Evolutionary conservation across 768 basidiomycete species (phyloP), one percentile per base, ranked within the genome.

Genomic region (Mycena leptocephala): DNA sequence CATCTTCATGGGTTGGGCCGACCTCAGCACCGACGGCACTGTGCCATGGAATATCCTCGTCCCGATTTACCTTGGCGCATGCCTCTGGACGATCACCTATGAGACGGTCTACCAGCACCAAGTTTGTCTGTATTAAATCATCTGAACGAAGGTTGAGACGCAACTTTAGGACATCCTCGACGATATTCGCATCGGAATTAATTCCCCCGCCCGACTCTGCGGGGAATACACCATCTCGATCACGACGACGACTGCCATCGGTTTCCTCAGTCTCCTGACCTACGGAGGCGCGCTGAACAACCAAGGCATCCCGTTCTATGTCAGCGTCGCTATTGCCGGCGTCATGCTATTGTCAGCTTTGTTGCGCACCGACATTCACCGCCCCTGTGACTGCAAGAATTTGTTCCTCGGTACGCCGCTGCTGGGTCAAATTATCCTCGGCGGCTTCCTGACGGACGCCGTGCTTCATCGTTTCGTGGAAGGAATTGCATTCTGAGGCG

Each of bases 121-220:
- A 78, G 83, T 84, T 77, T 53, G 39, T 51, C 13, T 30, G 20
- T 16, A 13, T 41, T 16, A 14, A 16, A 37, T 24, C 7, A n/a
- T 16, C 59, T n/a, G 35, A 24, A 4, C 1, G n/a, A 1, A 33
- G 3, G 5, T 13, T 37, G 6, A 35, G 61, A 41, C 6, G 61
- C 30, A 3, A 35, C 28, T 58, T 14, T 83, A 92, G 88, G 92
- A 93, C 83, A 90, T 90, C 77, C 78, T 83, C 26, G 92, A 93
- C 82, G 92, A 93, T 80, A 79, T 87, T 35, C 83, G 85, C 51
- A 90, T 88, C 26, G 91, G 90, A 32, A 86, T 93, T 69, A 87
- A 90, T 80, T 92, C 92, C 22, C 91, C 89, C 63, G 92, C 92
- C 1, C 83, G 91, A 28, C 86, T 91, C 39, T 91, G 90, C 77